These are phyloP conservation scores for Hypomyces perniciosus DNA, from an alignment of 2,329 filamentous ascomycete species.

Conservation along the genomic window DNA sequence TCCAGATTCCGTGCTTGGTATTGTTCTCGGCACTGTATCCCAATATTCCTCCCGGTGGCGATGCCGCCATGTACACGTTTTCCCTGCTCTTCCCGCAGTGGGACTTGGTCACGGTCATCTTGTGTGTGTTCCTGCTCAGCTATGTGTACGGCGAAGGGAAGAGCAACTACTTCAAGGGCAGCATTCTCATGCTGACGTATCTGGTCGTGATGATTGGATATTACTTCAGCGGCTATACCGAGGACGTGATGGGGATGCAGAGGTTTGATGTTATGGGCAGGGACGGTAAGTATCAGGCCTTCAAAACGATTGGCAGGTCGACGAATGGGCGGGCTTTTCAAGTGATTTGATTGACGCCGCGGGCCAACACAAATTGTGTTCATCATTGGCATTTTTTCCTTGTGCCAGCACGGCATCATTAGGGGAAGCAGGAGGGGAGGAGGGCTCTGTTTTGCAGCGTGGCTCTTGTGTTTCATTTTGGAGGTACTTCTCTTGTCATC, in stretches of 20 bases:
- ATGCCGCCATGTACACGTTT: conserved; percentile 58
- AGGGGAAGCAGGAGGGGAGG: background rate
- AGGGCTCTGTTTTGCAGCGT: background rate
- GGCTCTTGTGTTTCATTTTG: background rate
- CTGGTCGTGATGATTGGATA: conserved; percentile 88
- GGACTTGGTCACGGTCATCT: conserved; percentile 96
- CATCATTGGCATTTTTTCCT: background rate
- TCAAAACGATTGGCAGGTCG: conserved; percentile 48
- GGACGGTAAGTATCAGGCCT: conserved; percentile 45
- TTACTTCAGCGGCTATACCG: conserved; percentile 65
- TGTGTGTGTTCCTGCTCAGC: conserved; percentile 92
- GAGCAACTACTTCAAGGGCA: conserved; percentile 99
- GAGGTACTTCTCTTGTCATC: background rate
- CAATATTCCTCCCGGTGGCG: conserved; percentile 29
- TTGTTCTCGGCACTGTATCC: conserved; percentile 79
- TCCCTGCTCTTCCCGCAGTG: conserved; percentile 94
- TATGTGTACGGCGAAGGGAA: conserved; percentile 99
- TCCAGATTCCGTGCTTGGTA: conserved; percentile 90
- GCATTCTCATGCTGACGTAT: conserved; percentile 88
- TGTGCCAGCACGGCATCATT: background rate
- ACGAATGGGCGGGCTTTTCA: conserved; percentile 26
- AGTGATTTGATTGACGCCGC: conserved; percentile 1
- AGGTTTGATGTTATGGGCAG: conserved; percentile 50
- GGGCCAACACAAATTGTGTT: background rate
- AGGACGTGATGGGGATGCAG: conserved; percentile 37